These are phyloP conservation scores for Candida adriatica DNA, from an alignment of 805 yeast genomes.

Conservation along the genomic window DNA sequence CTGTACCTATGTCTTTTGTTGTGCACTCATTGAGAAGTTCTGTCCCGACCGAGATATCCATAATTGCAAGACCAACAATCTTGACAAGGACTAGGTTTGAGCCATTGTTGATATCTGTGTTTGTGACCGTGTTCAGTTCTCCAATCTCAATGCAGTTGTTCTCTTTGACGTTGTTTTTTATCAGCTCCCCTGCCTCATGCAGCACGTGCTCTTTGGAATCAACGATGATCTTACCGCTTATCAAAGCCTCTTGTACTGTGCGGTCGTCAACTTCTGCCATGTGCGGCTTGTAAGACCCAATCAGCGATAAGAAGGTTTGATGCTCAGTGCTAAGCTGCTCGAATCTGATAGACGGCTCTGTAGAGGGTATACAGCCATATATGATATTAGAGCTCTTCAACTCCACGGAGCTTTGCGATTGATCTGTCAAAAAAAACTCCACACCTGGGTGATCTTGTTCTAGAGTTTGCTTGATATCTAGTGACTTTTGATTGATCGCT, in stretches of 20 bases:
- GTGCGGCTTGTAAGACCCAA: conserved; percentile 63
- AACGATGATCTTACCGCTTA: conserved; percentile 41
- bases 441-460: conserved; percentile 24
- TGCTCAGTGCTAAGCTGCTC: conserved; percentile 23
- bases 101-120: conserved; percentile 8
- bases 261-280: conserved; percentile 55
- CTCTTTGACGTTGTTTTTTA: conserved; percentile 34
- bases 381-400: conserved; percentile 39
- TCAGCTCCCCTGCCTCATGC: conserved; percentile 60
- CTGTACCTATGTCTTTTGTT: conserved; percentile 24
- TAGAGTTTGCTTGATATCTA: conserved; percentile 21
- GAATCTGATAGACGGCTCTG: conserved; percentile 36
- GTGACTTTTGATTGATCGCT: conserved; percentile 31
- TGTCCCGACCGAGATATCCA: conserved; percentile 53
- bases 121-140: conserved; percentile 24
- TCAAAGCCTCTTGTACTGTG: conserved; percentile 29
- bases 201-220: conserved; percentile 53
- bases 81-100: conserved; percentile 39
- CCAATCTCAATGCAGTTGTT: conserved; percentile 42
- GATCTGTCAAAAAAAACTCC: conserved; percentile 20
- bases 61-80: conserved; percentile 56
- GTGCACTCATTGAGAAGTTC: conserved; percentile 29
- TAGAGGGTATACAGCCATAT: conserved; percentile 57
- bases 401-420: conserved; percentile 16
- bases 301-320: conserved; percentile 44